phyloP scores from a whole-genome alignment of 1,284 basidiomycete species.

The Fomitopsis schrenkii region DNA sequence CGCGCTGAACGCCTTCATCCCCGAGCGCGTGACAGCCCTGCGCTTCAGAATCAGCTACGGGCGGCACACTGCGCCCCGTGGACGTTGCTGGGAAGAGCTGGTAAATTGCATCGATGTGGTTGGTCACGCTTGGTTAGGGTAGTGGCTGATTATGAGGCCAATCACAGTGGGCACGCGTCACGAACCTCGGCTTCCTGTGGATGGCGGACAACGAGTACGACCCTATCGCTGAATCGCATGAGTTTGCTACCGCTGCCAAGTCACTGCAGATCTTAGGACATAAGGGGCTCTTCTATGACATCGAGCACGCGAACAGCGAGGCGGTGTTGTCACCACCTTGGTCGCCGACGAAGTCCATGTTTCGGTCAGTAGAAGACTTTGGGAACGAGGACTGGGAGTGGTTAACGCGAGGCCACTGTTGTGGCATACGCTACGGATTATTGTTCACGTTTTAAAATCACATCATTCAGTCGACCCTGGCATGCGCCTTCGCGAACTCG shows the following conservation, averaged over 20 bases:
- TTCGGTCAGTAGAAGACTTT: constrained; percentile 5
- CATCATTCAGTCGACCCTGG: too few relatives aligned
- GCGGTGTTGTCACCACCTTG: neutral
- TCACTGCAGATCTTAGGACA: neutral
- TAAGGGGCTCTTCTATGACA: neutral
- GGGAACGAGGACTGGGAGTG: constrained; percentile 2
- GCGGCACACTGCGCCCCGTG: too few relatives aligned
- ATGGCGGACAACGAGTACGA: neutral
- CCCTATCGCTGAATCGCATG: too few relatives aligned
- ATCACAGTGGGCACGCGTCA: neutral
- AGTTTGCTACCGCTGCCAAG: neutral
- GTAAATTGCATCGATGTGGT: neutral
- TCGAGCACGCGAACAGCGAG: neutral
- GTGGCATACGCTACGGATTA: too few relatives aligned
- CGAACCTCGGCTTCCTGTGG: neutral
- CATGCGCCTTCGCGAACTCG: too few relatives aligned
- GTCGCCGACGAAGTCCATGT: neutral
- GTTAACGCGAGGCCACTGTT: neutral
- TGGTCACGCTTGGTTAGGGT: too few relatives aligned
- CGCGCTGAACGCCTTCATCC: neutral
- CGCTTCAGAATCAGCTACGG: neutral
- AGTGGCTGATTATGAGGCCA: too few relatives aligned
- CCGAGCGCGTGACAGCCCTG: neutral
- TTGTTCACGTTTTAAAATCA: too few relatives aligned
- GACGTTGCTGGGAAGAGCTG: neutral